Base-by-base conservation (phyloP, 805 yeast species). In the Metschnikowia koreensis region DNA sequence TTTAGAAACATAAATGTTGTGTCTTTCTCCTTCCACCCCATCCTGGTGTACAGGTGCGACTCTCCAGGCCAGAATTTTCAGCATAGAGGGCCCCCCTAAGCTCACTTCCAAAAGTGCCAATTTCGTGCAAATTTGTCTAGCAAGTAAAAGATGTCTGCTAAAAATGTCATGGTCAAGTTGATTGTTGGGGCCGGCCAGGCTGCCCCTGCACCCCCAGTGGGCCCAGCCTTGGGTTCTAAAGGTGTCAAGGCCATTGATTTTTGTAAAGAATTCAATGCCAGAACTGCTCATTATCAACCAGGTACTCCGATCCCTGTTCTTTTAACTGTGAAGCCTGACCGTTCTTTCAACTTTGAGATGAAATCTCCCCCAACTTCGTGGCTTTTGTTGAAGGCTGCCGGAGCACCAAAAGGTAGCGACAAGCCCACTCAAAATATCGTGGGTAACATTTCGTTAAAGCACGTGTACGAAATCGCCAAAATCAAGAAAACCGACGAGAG, bases 161-260 rank as follows among this genome's bases (percentile, higher is more conserved):
- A 83, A 67, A 86, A 83, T 66, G 74, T 85, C 38, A 65, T 92
- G 60, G 90, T 93, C 48, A 94, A 93, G 70, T 81, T 93, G 54
- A 84, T 93, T 46, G 98, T 93, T 4, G 97, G 93, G 8, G 98
- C 99, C 6, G 98, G 98, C 4, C 89, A 91, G 68, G 99, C 99
- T 0, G 94, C 97, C 1, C 98, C 99, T 40, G 86, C 97, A 2
- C 99, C 99, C 29, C 99, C 99, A 7, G 98, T 94, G 29, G 99
- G 99, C 59, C 99, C 99, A 43, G 99, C 98, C 0, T 77, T 94
- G 46, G 99, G 99, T 60, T 93, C 98, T 53, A 93, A 93, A 69
- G 99, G 99, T 77, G 96, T 94, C 44, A 94, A 94, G 68, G 98
- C 98, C 57, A 94, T 94, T 64, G 99, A 94, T 70, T 94, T 94